These are phyloP conservation scores for Naganishia randhawae DNA, from an alignment of 768 basidiomycete genomes.

Conservation along the genomic window DNA sequence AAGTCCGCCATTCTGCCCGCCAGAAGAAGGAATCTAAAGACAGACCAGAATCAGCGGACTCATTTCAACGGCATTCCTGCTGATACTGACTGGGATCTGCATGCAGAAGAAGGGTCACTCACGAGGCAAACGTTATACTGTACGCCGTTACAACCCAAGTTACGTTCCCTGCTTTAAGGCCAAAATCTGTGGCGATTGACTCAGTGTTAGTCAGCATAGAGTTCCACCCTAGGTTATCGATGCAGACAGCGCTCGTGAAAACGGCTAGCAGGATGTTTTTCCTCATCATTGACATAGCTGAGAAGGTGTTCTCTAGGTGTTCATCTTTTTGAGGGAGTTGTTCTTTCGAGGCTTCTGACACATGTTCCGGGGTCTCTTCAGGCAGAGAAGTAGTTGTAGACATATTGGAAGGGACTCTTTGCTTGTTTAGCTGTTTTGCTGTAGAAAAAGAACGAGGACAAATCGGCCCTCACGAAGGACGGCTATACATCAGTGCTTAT, in stretches of 20 bases:
- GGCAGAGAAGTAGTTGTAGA: background rate
- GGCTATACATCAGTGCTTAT: no score
- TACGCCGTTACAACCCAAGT: background rate
- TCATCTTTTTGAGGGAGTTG: background rate
- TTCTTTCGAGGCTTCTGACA: background rate
- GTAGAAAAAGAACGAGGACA: no score
- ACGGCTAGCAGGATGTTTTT: background rate
- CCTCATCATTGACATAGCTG: background rate
- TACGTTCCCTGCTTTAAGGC: background rate
- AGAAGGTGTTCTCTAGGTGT: background rate
- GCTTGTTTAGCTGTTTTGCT: no score
- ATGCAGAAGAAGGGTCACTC: background rate
- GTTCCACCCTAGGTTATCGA: background rate
- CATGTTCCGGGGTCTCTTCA: background rate
- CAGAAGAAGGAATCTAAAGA: background rate
- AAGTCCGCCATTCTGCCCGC: background rate
- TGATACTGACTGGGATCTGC: background rate
- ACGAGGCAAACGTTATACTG: background rate
- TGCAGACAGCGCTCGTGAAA: background rate
- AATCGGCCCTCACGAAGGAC: no score
- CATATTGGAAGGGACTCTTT: no score
- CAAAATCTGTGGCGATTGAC: background rate
- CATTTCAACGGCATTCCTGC: background rate
- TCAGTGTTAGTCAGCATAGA: background rate
- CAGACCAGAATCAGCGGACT: background rate